These are phyloP conservation scores for Urochloa ruziziensis DNA, from an alignment of 176 grass and related monocot genomes.

Conservation along the genomic window DNA sequence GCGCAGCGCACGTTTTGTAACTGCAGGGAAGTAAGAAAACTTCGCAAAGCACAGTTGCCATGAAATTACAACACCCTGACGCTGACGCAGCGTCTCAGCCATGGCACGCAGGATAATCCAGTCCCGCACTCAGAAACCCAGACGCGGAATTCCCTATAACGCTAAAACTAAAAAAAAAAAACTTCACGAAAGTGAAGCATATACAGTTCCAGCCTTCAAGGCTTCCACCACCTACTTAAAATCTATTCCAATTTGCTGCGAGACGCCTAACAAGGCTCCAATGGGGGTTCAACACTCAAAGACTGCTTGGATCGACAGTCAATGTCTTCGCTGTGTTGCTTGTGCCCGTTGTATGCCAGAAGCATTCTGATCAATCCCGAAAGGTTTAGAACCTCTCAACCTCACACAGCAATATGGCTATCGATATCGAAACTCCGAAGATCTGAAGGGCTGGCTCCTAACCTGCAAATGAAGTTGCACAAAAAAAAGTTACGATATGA, in stretches of 20 bases:
- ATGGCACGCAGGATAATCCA: neutral
- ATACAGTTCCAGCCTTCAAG: constrained; percentile 18
- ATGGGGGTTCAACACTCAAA: neutral
- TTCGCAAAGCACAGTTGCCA: neutral
- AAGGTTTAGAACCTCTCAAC: neutral
- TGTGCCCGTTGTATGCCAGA: neutral
- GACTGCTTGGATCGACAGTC: neutral
- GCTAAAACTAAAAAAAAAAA: too few species aligned
- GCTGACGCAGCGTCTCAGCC: neutral
- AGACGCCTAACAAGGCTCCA: neutral
- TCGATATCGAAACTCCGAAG: constrained; percentile 78
- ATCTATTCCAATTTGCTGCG: neutral
- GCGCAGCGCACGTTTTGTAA: neutral
- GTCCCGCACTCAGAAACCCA: neutral
- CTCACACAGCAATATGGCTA: constrained; percentile 64
- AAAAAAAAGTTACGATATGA: neutral
- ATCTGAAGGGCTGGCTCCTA: constrained; percentile 79
- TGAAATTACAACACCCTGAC: neutral
- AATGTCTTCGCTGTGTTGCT: neutral
- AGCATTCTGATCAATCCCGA: neutral
- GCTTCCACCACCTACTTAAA: neutral
- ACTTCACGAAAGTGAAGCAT: constrained; percentile 17
- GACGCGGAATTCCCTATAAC: too few species aligned
- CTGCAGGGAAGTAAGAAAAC: neutral
- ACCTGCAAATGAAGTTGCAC: constrained; percentile 45